phyloP scores from a whole-genome alignment of 2,329 filamentous ascomycete species.

The Lojkania enalia region DNA sequence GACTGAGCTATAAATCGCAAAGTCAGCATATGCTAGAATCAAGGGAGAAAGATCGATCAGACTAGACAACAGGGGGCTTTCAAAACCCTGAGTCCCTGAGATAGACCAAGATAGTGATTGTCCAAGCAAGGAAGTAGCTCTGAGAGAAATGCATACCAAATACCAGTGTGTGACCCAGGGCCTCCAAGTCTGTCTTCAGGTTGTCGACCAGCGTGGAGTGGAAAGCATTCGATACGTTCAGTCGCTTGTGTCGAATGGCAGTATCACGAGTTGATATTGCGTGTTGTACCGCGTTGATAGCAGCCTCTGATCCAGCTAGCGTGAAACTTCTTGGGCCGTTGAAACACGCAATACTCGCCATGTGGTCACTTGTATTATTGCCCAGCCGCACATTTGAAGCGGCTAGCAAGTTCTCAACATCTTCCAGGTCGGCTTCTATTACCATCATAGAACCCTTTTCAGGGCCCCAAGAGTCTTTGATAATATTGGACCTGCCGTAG shows the following conservation, averaged over 20 bases:
- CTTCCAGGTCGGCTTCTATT: constrained; percentile 6
- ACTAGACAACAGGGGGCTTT: no score
- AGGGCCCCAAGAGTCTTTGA: constrained; percentile 38
- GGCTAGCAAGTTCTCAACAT: constrained; percentile 1
- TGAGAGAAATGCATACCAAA: constrained; percentile 45
- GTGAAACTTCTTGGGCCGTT: constrained; percentile 45
- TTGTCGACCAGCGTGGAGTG: constrained; percentile 31
- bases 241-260: constrained; percentile 15
- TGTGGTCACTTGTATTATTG: constrained; percentile 18
- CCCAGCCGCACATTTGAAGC: constrained; percentile 2
- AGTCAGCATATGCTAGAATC: no score
- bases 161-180: constrained; percentile 25
- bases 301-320: constrained; percentile 35
- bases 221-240: constrained; percentile 26
- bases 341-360: constrained; percentile 51
- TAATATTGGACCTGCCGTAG: constrained; percentile 36
- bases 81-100: no score
- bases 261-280: constrained; percentile 23
- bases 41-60: no score
- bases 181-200: constrained; percentile 19
- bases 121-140: no score
- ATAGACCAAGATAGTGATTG: no score
- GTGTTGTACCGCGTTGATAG: constrained; percentile 25
- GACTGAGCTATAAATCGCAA: no score
- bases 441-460: constrained; percentile 36